Evolutionary conservation across 371 early-diverging fungal genomes (phyloP).

Genomic region (Capillidium heterosporum): DNA sequence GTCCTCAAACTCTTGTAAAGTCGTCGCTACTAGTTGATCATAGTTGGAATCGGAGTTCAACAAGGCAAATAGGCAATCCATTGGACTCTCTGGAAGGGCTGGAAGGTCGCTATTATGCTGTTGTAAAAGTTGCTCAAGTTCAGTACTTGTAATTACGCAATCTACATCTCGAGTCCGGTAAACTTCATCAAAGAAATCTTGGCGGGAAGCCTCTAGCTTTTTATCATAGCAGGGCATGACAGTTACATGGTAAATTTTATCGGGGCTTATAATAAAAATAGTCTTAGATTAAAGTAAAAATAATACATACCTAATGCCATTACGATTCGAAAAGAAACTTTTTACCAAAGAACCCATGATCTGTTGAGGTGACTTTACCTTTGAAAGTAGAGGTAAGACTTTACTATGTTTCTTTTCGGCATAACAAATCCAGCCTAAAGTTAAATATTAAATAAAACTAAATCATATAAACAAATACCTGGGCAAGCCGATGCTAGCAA

Average conservation of each 20-base stretch:
- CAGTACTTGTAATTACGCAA: slow-evolving; percentile 79
- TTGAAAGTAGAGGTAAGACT: slow-evolving; percentile 63
- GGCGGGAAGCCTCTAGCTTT: slow-evolving; percentile 88
- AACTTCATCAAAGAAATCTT: slow-evolving; percentile 66
- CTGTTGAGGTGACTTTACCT: slow-evolving; percentile 87
- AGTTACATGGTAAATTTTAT: slow-evolving; percentile 71
- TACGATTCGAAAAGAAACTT: slow-evolving; percentile 43
- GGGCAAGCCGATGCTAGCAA: slow-evolving; percentile 26
- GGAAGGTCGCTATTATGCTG: slow-evolving; percentile 32
- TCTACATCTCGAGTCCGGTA: slow-evolving; percentile 79
- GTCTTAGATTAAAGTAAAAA: background rate
- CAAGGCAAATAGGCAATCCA: background rate
- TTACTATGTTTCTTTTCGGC: slow-evolving; percentile 93
- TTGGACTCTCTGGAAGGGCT: slow-evolving; percentile 24
- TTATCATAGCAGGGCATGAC: slow-evolving; percentile 98
- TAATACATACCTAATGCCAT: slow-evolving; percentile 25
- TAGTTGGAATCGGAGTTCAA: background rate
- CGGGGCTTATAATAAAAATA: slow-evolving; percentile 19
- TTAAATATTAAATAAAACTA: background rate
- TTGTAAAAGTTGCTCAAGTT: slow-evolving; percentile 58
- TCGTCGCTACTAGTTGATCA: background rate
- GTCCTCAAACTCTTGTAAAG: background rate
- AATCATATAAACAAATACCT: slow-evolving; percentile 9
- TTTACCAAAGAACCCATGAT: slow-evolving; percentile 86
- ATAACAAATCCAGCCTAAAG: slow-evolving; percentile 85